phyloP scores from a whole-genome alignment of 495 filamentous ascomycete species.

The Talaromyces adpressus region DNA sequence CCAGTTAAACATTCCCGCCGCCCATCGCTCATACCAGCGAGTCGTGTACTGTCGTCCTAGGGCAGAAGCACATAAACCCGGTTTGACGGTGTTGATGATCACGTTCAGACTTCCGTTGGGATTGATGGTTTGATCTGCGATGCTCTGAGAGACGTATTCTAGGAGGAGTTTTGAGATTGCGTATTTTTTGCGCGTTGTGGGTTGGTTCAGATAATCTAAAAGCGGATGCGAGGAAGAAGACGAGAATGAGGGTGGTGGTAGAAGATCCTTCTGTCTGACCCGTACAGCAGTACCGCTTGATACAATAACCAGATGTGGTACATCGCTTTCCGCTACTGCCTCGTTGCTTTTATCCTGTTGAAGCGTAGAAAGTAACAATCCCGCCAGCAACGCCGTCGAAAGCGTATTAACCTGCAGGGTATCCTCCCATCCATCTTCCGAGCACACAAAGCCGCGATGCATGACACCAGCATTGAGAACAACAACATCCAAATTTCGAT shows the following conservation, averaged over 20 bases:
- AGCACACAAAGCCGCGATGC: conserved; percentile 26
- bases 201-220: conserved; percentile 27
- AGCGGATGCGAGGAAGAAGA: conserved; percentile 12
- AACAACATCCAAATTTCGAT: conserved; percentile 28
- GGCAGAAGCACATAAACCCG: conserved; percentile 34
- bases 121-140: conserved; percentile 24
- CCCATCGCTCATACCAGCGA: conserved; percentile 28
- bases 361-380: conserved; percentile 48
- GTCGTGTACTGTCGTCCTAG: conserved; percentile 32
- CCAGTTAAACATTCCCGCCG: conserved; percentile 28
- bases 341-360: conserved; percentile 16
- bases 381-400: conserved; percentile 46
- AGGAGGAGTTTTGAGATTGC: conserved; percentile 41
- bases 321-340: conserved; percentile 9
- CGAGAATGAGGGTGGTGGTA: conserved; percentile 13
- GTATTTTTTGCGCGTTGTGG: conserved; percentile 30
- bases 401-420: conserved; percentile 53
- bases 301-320: conserved; percentile 31
- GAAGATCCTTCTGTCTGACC: conserved; percentile 26
- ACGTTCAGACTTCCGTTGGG: conserved; percentile 31
- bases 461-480: conserved; percentile 40
- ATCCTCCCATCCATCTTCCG: conserved; percentile 46
- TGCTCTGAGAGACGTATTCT: conserved; percentile 34
- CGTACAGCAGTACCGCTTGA: conserved; percentile 37
- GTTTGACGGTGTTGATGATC: conserved; percentile 39